These are phyloP conservation scores for Parathielavia hyrcaniae DNA, from an alignment of 495 filamentous ascomycete species.

Conservation along the genomic window DNA sequence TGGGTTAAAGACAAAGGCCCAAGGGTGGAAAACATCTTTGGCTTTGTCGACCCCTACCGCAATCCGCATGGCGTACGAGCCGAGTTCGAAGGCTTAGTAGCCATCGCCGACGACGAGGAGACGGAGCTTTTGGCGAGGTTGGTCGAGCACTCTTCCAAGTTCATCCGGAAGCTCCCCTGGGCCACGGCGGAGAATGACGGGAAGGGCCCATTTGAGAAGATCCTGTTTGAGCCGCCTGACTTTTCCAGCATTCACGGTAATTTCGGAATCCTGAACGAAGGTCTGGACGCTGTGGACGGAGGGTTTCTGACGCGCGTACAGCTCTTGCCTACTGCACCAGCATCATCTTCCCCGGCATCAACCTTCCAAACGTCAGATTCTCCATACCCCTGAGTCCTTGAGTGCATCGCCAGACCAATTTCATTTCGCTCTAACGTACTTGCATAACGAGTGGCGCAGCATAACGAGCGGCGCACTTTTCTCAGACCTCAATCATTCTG, in stretches of 20 bases:
- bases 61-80: constrained; percentile 42
- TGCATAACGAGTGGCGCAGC: too few relatives aligned
- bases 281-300: too few relatives aligned
- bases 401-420: too few relatives aligned
- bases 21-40: constrained; percentile 41
- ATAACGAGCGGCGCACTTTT: too few relatives aligned
- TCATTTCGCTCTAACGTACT: not conserved
- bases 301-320: constrained; percentile 7
- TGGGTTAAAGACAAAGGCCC: constrained; percentile 41
- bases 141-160: constrained; percentile 30
- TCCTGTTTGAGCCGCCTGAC: constrained; percentile 37
- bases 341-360: constrained; percentile 40
- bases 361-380: constrained; percentile 36
- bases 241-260: constrained; percentile 41
- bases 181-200: constrained; percentile 29
- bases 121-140: constrained; percentile 31
- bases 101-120: constrained; percentile 39
- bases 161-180: constrained; percentile 40
- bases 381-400: not conserved
- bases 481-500: too few relatives aligned
- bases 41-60: constrained; percentile 47
- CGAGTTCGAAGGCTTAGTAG: constrained; percentile 46
- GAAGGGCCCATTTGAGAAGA: constrained; percentile 44
- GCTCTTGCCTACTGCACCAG: constrained; percentile 42
- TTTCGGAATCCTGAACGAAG: constrained; percentile 1